Conservation (phyloP, 225 moss, liverwort and hornwort species). For the Anthoceros angustus region DNA sequence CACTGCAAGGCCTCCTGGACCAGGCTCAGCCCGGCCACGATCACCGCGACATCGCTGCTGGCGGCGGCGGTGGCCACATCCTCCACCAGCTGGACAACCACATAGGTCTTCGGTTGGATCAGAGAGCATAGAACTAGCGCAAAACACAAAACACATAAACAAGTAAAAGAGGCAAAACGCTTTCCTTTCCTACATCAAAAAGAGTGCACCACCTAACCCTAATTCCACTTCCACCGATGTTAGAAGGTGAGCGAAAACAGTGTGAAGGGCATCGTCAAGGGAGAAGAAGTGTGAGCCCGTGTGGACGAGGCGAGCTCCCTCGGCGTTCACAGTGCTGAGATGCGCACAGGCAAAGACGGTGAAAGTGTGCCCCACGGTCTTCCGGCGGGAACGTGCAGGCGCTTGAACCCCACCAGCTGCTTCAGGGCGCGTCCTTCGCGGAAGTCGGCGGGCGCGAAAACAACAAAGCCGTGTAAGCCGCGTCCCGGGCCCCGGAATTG, state of each 20-base stretch:
- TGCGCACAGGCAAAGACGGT: constrained; percentile 28
- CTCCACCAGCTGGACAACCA: no score
- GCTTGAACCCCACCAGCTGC: constrained; percentile 53
- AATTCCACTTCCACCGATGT: no score
- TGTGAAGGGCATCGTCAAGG: constrained; percentile 20
- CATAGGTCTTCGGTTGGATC: no score
- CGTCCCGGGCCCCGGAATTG: constrained; percentile 26
- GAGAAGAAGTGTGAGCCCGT: constrained; percentile 28
- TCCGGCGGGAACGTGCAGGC: constrained; percentile 26
- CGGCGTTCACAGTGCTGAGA: constrained; percentile 23
- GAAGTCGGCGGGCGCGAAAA: constrained; percentile 31
- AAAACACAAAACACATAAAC: no score
- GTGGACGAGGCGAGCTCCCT: constrained; percentile 26
- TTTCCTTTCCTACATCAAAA: no score
- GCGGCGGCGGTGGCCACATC: constrained; percentile 27
- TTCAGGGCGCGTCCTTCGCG: constrained; percentile 37
- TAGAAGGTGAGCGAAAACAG: no score
- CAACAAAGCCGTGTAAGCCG: constrained; percentile 39
- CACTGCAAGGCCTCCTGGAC: constrained; percentile 27
- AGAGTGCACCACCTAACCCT: no score
- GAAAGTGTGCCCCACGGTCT: constrained; percentile 19
- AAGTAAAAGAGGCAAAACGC: no score
- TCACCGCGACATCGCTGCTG: constrained; percentile 38
- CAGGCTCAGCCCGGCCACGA: constrained; percentile 53
- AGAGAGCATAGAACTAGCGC: no score